These are phyloP conservation scores for Primulina tabacum DNA, from an alignment of 257 asterid genomes.

Conservation along the genomic window DNA sequence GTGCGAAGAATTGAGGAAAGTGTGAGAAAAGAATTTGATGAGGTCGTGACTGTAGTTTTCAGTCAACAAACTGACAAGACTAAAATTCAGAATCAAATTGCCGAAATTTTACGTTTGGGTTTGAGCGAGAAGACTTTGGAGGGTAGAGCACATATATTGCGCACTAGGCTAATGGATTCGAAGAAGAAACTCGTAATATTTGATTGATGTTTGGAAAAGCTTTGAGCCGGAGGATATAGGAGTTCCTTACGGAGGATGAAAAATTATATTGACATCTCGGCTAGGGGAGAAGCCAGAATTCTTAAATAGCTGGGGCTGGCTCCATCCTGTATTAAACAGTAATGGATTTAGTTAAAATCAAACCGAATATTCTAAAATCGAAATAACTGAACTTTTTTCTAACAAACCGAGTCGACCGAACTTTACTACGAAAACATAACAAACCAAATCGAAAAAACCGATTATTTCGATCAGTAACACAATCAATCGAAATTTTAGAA, in stretches of 20 bases:
- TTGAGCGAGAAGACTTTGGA: background rate
- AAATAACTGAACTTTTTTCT: no score
- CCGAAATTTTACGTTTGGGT: background rate
- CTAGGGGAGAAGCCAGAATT: no score
- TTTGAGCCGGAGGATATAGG: conserved; percentile 27
- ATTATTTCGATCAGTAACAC: no score
- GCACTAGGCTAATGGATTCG: background rate
- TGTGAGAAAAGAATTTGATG: conserved; percentile 8
- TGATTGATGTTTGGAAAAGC: conserved; percentile 32
- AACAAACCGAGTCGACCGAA: no score
- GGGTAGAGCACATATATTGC: conserved; percentile 10
- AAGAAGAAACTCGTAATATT: conserved; percentile 29
- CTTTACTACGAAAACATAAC: no score
- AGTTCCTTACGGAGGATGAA: conserved; percentile 26
- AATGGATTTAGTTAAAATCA: no score
- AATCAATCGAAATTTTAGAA: no score
- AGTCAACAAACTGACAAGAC: background rate
- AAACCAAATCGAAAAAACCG: no score
- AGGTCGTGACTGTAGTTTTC: conserved; percentile 14
- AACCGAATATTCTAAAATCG: no score
- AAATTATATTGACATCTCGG: conserved; percentile 24
- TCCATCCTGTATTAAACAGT: no score
- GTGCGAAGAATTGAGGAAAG: no score
- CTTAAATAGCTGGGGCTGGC: no score
- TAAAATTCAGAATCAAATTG: conserved; percentile 1